phyloP scores from a whole-genome alignment of 2,329 filamentous ascomycete species.

The Fusarium veterinarium region DNA sequence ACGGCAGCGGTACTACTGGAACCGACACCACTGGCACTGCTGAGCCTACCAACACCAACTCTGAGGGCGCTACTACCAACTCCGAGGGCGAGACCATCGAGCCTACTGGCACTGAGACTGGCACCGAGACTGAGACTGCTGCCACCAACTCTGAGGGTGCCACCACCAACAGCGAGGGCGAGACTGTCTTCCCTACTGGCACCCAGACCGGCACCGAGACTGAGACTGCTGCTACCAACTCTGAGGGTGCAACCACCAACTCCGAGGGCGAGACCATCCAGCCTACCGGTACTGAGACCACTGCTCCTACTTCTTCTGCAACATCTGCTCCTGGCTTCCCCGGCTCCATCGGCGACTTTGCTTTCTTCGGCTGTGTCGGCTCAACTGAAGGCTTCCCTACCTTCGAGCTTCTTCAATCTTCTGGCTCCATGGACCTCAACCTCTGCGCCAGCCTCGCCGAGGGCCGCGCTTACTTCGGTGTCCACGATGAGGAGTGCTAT shows the following conservation, averaged over 20 bases:
- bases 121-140: background rate
- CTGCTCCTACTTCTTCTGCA: constrained; percentile 43
- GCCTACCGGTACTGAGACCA: constrained; percentile 40
- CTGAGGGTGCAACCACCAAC: constrained; percentile 5
- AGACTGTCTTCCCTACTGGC: background rate
- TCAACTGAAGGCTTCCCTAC: constrained; percentile 38
- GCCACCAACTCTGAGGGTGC: constrained; percentile 1
- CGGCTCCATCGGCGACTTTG: constrained; percentile 31
- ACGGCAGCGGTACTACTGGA: background rate
- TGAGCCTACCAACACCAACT: constrained; percentile 1
- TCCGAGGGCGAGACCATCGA: background rate
- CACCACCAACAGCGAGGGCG: constrained; percentile 3
- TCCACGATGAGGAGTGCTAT: constrained; percentile 42
- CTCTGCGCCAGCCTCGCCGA: constrained; percentile 42
- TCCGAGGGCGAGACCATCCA: background rate
- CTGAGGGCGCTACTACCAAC: background rate
- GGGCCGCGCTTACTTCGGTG: constrained; percentile 43
- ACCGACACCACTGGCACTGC: constrained; percentile 51
- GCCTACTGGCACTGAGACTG: background rate
- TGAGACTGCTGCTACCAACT: constrained; percentile 14
- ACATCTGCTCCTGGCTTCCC: constrained; percentile 35
- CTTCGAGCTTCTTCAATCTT: constrained; percentile 33
- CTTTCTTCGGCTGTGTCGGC: constrained; percentile 43
- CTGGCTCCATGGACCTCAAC: constrained; percentile 40
- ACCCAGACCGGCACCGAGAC: background rate